phyloP scores from a whole-genome alignment of 495 filamentous ascomycete species.

The Lasiosphaeria miniovina region DNA sequence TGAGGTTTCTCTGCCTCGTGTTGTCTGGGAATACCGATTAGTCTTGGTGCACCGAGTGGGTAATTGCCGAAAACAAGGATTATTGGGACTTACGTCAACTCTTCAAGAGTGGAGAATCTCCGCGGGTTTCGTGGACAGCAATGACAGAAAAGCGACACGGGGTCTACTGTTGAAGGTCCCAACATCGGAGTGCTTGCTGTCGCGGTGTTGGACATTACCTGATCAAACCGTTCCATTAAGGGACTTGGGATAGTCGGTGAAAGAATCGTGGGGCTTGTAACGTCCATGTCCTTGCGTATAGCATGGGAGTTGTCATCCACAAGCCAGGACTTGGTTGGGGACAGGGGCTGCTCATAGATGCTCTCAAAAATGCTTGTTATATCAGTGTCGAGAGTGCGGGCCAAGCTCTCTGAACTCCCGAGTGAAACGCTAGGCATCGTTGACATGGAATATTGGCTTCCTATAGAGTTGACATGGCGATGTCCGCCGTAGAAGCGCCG shows the following conservation, averaged over 20 bases:
- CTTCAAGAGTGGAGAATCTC: constrained; percentile 69
- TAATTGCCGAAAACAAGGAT: not conserved
- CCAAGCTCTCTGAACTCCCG: constrained; percentile 25
- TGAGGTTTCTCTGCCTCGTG: constrained; percentile 85
- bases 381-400: constrained; percentile 25
- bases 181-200: not conserved
- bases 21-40: constrained; percentile 14
- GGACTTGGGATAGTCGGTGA: not conserved
- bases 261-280: too few species aligned
- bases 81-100: constrained; percentile 60
- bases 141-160: constrained; percentile 57
- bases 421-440: constrained; percentile 23
- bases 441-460: constrained; percentile 19
- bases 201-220: not conserved
- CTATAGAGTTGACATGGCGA: constrained; percentile 3
- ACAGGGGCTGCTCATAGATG: not conserved
- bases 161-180: constrained; percentile 36
- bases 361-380: constrained; percentile 25
- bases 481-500: not conserved
- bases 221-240: not conserved
- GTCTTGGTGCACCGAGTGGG: not conserved
- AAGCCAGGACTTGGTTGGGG: not conserved
- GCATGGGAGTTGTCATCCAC: not conserved
- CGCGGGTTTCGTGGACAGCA: constrained; percentile 88
- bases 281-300: too few species aligned